Evolutionary conservation across 2,329 filamentous ascomycete species (phyloP).

Genomic region (Fusarium lyarnte): DNA sequence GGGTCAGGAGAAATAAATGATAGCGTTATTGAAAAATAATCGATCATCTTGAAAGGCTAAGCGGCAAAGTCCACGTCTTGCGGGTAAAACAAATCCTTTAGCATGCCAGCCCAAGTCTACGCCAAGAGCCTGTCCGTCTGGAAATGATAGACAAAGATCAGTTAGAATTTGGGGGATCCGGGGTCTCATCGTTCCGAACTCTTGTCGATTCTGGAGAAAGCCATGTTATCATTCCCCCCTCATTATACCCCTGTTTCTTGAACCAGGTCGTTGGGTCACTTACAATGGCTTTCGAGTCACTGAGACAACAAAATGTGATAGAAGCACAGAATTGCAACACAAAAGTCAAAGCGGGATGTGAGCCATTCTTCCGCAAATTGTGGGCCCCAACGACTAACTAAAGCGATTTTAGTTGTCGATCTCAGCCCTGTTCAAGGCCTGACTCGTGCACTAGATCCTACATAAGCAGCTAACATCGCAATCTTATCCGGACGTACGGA

Average conservation of each 20-base stretch:
- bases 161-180: not conserved
- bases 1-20: not conserved
- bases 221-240: not conserved
- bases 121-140: not conserved
- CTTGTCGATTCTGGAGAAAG: not conserved
- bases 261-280: not conserved
- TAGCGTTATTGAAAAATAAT: not conserved
- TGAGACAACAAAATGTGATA: not conserved
- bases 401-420: slow-evolving; percentile 5
- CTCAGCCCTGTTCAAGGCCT: slow-evolving; percentile 1
- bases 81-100: not conserved
- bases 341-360: not conserved
- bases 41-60: not conserved
- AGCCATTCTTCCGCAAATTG: not conserved
- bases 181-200: not conserved
- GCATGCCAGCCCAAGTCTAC: not conserved
- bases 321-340: not conserved
- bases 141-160: not conserved
- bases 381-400: not conserved
- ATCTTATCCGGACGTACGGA: slow-evolving; percentile 3
- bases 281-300: not conserved
- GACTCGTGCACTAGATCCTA: slow-evolving; percentile 4
- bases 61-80: not conserved
- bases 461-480: not conserved
- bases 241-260: not conserved